Evolutionary conservation across 1,284 basidiomycete species (phyloP).

Genomic region (Pseudomicrostroma phylloplanum): DNA sequence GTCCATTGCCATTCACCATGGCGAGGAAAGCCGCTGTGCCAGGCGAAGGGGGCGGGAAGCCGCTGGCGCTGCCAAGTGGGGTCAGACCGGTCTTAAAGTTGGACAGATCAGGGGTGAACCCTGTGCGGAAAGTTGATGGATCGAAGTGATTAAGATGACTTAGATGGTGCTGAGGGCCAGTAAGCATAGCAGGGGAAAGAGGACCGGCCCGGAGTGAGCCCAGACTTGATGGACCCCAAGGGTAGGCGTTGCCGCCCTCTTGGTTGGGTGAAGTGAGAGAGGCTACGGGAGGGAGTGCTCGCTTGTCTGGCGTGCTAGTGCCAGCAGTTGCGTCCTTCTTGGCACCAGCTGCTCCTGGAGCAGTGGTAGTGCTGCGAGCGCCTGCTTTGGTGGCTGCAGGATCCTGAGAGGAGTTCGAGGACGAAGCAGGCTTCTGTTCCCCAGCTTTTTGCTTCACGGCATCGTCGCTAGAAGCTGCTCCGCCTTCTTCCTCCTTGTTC

Average conservation of each 20-base stretch:
- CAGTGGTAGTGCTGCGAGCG: conserved; percentile 10
- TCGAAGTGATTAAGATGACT: conserved; percentile 57
- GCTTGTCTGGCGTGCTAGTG: conserved; percentile 29
- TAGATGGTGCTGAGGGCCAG: conserved; percentile 62
- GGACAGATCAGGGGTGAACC: conserved; percentile 66
- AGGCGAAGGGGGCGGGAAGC: conserved; percentile 72
- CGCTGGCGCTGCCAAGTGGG: conserved; percentile 54
- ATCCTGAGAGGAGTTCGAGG: background rate
- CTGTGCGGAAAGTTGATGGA: conserved; percentile 61
- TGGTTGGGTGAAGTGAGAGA: conserved; percentile 77
- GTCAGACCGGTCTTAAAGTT: conserved; percentile 57
- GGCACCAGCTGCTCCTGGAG: conserved; percentile 4
- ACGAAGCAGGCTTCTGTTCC: conserved; percentile 8
- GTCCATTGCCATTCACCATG: conserved; percentile 60
- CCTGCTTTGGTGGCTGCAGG: conserved; percentile 9
- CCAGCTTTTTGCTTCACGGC: conserved; percentile 19
- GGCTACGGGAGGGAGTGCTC: conserved; percentile 72
- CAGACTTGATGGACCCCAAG: conserved; percentile 28
- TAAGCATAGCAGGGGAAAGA: conserved; percentile 88
- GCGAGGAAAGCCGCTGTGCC: conserved; percentile 88
- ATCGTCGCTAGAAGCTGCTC: conserved; percentile 8
- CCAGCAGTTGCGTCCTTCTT: conserved; percentile 9
- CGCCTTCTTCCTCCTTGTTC: conserved; percentile 17
- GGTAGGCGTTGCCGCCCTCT: conserved; percentile 49
- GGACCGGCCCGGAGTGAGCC: conserved; percentile 80